Conservation (phyloP, 2,329 filamentous ascomycete species). For the Rachicladosporium sp. region DNA sequence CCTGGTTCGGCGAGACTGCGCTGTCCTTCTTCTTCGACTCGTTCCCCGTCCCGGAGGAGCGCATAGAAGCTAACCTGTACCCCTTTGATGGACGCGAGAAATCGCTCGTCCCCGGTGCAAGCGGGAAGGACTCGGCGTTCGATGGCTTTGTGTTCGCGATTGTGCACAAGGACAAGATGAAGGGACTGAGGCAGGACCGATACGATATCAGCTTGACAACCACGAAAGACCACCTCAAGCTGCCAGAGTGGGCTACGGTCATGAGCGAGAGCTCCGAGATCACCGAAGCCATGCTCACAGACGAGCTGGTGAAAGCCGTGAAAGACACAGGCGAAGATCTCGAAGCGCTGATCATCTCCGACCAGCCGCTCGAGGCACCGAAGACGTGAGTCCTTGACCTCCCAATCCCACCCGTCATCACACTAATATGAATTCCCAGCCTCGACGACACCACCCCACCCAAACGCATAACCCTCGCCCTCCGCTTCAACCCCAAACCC, state of each 20-base stretch:
- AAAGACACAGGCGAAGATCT: constrained; percentile 66
- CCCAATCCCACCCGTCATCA: neutral
- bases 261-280: constrained; percentile 98
- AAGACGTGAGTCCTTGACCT: constrained; percentile 51
- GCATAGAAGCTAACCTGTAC: constrained; percentile 65
- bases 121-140: constrained; percentile 48
- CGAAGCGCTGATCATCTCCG: constrained; percentile 78
- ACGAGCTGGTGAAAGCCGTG: constrained; percentile 73
- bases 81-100: constrained; percentile 87
- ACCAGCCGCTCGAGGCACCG: constrained; percentile 82
- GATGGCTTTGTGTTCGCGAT: constrained; percentile 92
- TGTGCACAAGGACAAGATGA: constrained; percentile 93
- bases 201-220: constrained; percentile 89
- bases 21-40: constrained; percentile 71
- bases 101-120: constrained; percentile 55
- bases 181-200: constrained; percentile 74
- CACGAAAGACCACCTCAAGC: constrained; percentile 84
- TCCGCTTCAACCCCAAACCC: constrained; percentile 50
- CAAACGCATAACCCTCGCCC: constrained; percentile 74
- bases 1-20: constrained; percentile 52
- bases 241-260: constrained; percentile 79
- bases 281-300: constrained; percentile 72
- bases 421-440: constrained; percentile 30
- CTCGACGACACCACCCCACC: constrained; percentile 71
- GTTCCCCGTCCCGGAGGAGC: constrained; percentile 56